Evolutionary conservation across 2,329 filamentous ascomycete genomes (phyloP).

Genomic region (Colletotrichum lupini): DNA sequence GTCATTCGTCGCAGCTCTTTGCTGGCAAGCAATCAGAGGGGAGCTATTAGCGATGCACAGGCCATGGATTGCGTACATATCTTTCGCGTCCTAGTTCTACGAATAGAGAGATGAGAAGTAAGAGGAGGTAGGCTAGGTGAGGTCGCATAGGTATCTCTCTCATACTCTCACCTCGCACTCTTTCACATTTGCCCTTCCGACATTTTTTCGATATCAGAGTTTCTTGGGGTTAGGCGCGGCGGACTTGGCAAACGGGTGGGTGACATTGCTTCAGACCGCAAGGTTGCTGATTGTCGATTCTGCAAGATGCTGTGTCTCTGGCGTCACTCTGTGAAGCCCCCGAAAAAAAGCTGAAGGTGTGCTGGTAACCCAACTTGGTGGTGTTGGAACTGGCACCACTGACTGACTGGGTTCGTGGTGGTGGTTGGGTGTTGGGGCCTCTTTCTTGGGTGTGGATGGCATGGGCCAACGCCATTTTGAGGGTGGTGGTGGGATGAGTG

Average conservation of each 20-base stretch:
- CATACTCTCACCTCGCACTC: not conserved
- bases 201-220: not conserved
- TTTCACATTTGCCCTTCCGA: too few relatives aligned
- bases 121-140: not conserved
- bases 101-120: not conserved
- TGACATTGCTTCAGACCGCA: conserved; percentile 23
- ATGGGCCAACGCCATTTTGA: not conserved
- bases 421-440: conserved; percentile 16
- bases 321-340: conserved; percentile 18
- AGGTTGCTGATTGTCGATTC: conserved; percentile 16
- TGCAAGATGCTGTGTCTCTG: conserved; percentile 35
- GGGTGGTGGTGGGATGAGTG: conserved; percentile 11
- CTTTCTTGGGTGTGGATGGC: not conserved
- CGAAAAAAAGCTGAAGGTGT: too few relatives aligned
- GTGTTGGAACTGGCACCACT: not conserved
- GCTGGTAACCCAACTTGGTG: not conserved
- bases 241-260: not conserved
- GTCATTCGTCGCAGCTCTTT: not conserved
- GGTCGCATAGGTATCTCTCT: conserved; percentile 6
- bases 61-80: not conserved
- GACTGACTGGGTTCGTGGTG: not conserved
- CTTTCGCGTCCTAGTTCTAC: not conserved
- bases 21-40: not conserved
- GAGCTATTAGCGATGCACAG: not conserved
- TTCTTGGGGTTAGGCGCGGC: not conserved